These are phyloP conservation scores for Leccinum rimulosum DNA, from an alignment of 768 basidiomycete species.

Conservation along the genomic window DNA sequence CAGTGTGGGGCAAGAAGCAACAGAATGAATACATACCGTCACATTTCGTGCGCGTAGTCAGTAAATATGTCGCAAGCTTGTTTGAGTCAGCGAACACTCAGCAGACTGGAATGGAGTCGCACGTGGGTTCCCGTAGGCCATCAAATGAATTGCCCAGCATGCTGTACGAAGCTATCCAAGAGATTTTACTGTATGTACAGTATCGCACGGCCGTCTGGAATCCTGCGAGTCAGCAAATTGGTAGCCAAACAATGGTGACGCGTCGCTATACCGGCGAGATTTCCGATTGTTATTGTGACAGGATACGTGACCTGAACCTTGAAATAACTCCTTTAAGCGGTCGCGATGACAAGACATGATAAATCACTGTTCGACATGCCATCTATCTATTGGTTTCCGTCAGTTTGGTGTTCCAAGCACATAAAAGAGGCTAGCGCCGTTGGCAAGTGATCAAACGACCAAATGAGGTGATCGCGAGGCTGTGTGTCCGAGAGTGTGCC, in stretches of 20 bases:
- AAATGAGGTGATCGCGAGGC: constrained; percentile 15
- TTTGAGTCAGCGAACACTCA: neutral
- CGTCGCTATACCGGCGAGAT: neutral
- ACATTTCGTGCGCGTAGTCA: neutral
- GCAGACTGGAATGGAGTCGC: neutral
- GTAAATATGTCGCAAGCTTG: neutral
- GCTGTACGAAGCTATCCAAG: neutral
- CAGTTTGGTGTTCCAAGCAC: neutral
- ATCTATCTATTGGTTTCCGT: constrained; percentile 6
- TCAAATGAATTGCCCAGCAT: neutral
- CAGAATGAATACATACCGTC: neutral
- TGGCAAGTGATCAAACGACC: constrained; percentile 1
- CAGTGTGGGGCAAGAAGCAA: neutral
- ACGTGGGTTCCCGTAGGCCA: neutral
- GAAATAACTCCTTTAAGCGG: constrained; percentile 8
- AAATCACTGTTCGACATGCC: constrained; percentile 1
- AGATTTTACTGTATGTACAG: neutral
- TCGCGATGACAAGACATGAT: constrained; percentile 6
- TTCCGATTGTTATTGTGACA: neutral
- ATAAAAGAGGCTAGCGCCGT: constrained; percentile 1
- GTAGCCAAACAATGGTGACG: neutral
- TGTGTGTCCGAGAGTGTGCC: constrained; percentile 31
- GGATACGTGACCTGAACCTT: neutral
- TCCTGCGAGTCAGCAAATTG: neutral
- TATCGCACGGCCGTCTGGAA: neutral